These are phyloP conservation scores for Hysterium pulicare DNA, from an alignment of 2,329 filamentous ascomycete genomes.

Conservation along the genomic window DNA sequence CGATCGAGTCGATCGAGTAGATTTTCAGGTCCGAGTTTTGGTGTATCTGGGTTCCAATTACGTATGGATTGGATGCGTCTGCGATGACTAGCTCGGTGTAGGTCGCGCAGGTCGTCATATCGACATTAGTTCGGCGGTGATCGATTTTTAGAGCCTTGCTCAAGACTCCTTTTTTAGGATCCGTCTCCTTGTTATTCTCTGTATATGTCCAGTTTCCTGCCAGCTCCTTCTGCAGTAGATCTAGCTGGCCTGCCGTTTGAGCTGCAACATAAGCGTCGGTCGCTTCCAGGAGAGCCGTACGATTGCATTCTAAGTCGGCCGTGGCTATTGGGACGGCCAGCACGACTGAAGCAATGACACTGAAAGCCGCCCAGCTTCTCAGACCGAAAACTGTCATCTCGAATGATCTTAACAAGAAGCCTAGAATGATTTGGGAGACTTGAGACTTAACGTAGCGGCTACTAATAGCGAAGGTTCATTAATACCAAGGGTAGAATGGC, in stretches of 20 bases:
- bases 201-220: slow-evolving; percentile 12
- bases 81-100: slow-evolving; percentile 19
- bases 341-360: neutral
- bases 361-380: neutral
- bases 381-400: too few species aligned
- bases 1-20: slow-evolving; percentile 14
- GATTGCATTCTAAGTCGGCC: slow-evolving; percentile 10
- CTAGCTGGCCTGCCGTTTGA: slow-evolving; percentile 13
- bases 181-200: slow-evolving; percentile 17
- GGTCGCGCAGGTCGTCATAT: slow-evolving; percentile 18
- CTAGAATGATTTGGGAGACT: too few species aligned
- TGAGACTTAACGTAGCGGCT: too few species aligned
- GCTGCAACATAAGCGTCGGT: slow-evolving; percentile 16
- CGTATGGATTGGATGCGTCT: slow-evolving; percentile 12
- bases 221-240: slow-evolving; percentile 7
- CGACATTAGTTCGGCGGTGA: slow-evolving; percentile 19
- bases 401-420: too few species aligned
- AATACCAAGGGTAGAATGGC: too few species aligned
- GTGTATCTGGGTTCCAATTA: slow-evolving; percentile 17
- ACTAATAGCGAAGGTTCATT: too few species aligned
- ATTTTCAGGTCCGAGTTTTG: slow-evolving; percentile 9
- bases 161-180: slow-evolving; percentile 7
- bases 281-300: slow-evolving; percentile 8
- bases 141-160: slow-evolving; percentile 15
- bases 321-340: neutral